Conservation (phyloP, 805 yeast genomes). For the Schwanniomyces pseudopolymorphus region DNA sequence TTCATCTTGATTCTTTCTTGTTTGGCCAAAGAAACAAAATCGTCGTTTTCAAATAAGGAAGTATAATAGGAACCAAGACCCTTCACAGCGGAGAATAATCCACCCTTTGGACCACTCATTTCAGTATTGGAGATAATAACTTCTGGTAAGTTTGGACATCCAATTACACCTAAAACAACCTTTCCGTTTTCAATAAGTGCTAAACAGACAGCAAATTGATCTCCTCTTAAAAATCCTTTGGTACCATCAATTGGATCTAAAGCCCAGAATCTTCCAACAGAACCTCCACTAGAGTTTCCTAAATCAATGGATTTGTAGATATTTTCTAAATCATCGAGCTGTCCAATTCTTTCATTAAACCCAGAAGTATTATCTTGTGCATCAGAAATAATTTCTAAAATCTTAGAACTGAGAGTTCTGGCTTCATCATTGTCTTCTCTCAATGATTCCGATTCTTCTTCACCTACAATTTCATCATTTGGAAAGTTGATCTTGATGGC, state of each 20-base stretch:
- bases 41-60: constrained; percentile 32
- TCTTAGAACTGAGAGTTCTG: constrained; percentile 47
- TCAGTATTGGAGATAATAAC: constrained; percentile 37
- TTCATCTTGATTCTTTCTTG: constrained; percentile 52
- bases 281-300: constrained; percentile 81
- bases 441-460: constrained; percentile 79
- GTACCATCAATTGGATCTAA: constrained; percentile 98
- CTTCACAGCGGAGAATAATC: constrained; percentile 67
- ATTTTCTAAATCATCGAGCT: constrained; percentile 42
- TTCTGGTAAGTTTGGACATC: constrained; percentile 87
- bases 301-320: constrained; percentile 69
- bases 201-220: constrained; percentile 94
- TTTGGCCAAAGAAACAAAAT: constrained; percentile 32
- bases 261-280: constrained; percentile 88
- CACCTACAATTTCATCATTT: constrained; percentile 79
- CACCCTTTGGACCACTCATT: constrained; percentile 53
- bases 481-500: constrained; percentile 83
- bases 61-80: constrained; percentile 67
- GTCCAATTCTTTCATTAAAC: constrained; percentile 35
- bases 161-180: constrained; percentile 88
- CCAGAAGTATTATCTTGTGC: constrained; percentile 48
- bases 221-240: constrained; percentile 91
- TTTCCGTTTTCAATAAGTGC: constrained; percentile 85
- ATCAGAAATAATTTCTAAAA: constrained; percentile 57
- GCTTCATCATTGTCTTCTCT: constrained; percentile 42